Percentiles rank a stretch among this genome's conserved stretches.
Evolutionary conservation across 2,329 filamentous ascomycete species (phyloP).

Genomic region (Zymoseptoria tritici): DNA sequence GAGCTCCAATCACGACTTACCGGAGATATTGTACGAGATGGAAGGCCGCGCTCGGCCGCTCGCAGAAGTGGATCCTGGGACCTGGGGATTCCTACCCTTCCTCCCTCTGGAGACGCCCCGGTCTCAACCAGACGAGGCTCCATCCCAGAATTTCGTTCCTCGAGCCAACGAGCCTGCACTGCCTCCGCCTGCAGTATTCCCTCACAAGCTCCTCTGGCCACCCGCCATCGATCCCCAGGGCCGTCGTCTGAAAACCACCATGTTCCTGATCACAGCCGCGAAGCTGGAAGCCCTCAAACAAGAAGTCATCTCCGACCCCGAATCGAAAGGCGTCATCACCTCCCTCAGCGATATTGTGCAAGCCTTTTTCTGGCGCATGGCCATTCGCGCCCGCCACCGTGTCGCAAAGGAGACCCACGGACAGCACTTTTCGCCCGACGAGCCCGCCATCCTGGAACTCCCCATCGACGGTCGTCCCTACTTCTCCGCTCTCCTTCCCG

Average conservation of each 20-base stretch:
- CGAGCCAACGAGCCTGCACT: constrained; percentile 8
- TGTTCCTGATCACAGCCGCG: neutral
- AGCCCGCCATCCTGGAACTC: constrained; percentile 30
- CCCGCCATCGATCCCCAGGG: constrained; percentile 22
- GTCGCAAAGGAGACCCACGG: constrained; percentile 23
- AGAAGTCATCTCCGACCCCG: no score
- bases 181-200: constrained; percentile 20
- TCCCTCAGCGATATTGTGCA: constrained; percentile 35
- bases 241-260: neutral
- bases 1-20: no score
- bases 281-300: no score
- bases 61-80: no score
- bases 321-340: constrained; percentile 18
- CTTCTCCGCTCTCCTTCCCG: constrained; percentile 23
- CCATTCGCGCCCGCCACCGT: constrained; percentile 31
- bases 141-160: neutral
- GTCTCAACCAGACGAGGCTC: neutral
- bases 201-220: constrained; percentile 26
- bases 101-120: constrained; percentile 8
- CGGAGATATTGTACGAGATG: no score
- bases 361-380: constrained; percentile 36
- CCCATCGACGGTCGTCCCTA: constrained; percentile 28
- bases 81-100: constrained; percentile 20
- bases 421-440: constrained; percentile 17
- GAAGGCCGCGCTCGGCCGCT: no score